Evolutionary conservation across 1,139 yeast genomes (phyloP).

Genomic region (Saccharomycopsis hybrid): DNA sequence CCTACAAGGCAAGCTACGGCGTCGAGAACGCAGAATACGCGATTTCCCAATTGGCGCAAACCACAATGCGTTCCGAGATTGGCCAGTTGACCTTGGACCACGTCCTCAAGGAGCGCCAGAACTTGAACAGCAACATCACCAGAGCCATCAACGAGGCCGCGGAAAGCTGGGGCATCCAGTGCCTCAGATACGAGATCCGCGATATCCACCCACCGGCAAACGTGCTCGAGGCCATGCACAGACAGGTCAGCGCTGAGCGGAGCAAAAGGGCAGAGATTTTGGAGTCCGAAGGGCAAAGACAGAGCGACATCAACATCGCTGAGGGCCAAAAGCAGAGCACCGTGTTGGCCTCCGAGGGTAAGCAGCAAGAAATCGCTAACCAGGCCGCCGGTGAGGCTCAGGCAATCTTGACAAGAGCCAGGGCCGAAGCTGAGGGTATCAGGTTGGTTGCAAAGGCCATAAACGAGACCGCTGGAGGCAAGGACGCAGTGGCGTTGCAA

Average conservation of each 20-base stretch:
- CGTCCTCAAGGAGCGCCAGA: conserved; percentile 70
- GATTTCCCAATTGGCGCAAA: conserved; percentile 78
- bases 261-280: conserved; percentile 81
- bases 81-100: conserved; percentile 76
- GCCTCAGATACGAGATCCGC: conserved; percentile 79
- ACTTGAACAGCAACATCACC: conserved; percentile 66
- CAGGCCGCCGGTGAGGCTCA: conserved; percentile 66
- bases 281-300: conserved; percentile 81
- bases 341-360: conserved; percentile 67
- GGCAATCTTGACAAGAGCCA: conserved; percentile 59
- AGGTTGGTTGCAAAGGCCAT: conserved; percentile 61
- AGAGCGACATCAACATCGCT: conserved; percentile 71
- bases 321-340: conserved; percentile 72
- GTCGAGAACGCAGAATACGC: conserved; percentile 88
- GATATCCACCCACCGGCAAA: conserved; percentile 85
- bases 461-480: conserved; percentile 60
- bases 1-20: conserved; percentile 82
- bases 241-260: conserved; percentile 83
- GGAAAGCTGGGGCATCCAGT: conserved; percentile 77
- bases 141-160: conserved; percentile 82
- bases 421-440: conserved; percentile 72
- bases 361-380: conserved; percentile 55
- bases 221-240: conserved; percentile 87
- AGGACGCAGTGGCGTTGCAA: conserved; percentile 69
- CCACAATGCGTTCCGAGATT: conserved; percentile 86